Conservation (phyloP, 2,329 filamentous ascomycete species). For the Shiraia bambusicola region DNA sequence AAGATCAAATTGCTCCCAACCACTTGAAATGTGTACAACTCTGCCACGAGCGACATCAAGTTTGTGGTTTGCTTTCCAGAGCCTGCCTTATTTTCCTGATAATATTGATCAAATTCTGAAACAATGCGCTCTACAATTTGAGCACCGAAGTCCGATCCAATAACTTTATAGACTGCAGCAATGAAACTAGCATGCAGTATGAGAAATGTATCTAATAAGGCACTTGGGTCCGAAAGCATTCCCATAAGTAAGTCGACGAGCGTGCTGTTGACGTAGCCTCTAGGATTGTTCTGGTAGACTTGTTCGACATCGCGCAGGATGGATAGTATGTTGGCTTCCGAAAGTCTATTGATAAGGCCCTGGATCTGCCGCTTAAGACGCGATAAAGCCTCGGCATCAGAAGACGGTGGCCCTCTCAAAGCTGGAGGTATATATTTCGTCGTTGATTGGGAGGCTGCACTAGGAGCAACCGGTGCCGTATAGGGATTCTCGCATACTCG, state of each 20-base stretch:
- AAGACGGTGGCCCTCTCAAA: constrained; percentile 63
- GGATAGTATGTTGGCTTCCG: constrained; percentile 83
- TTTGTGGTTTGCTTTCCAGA: constrained; percentile 66
- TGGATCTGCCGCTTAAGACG: constrained; percentile 79
- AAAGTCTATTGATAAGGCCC: constrained; percentile 88
- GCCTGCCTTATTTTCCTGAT: constrained; percentile 48
- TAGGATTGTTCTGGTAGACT: constrained; percentile 78
- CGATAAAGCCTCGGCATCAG: constrained; percentile 66
- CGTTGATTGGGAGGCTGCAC: constrained; percentile 44
- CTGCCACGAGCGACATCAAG: constrained; percentile 76
- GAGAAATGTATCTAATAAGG: constrained; percentile 82
- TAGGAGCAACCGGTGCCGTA: constrained; percentile 64
- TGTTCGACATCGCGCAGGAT: constrained; percentile 81
- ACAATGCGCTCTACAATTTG: constrained; percentile 79
- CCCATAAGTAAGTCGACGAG: constrained; percentile 75
- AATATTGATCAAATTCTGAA: constrained; percentile 69
- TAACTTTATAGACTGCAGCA: constrained; percentile 80
- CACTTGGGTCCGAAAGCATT: constrained; percentile 77
- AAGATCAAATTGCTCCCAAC: constrained; percentile 82
- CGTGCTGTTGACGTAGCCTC: constrained; percentile 83
- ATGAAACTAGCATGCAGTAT: constrained; percentile 89
- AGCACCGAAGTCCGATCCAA: constrained; percentile 87
- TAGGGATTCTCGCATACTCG: constrained; percentile 81
- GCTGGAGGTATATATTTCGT: constrained; percentile 94
- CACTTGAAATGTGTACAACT: constrained; percentile 91